Evolutionary conservation across 2,329 filamentous ascomycete species (phyloP).

Genomic region (Ambrosiella beaveri): DNA sequence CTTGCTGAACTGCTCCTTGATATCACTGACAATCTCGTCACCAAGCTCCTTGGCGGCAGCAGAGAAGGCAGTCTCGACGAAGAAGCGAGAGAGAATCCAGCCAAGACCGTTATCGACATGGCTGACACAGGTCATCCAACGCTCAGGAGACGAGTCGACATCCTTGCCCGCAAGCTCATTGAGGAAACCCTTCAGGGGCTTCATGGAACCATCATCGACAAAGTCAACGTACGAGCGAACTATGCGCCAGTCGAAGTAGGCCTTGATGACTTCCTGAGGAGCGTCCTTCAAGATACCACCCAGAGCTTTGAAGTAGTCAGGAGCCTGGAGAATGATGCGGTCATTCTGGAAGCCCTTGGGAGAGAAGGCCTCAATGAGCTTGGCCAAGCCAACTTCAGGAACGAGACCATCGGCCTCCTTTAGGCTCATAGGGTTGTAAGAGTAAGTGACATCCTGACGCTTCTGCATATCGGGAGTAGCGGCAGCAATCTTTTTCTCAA

Average conservation of each 20-base stretch:
- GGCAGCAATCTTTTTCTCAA: constrained; percentile 44
- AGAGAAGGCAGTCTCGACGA: constrained; percentile 50
- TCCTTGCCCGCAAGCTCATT: constrained; percentile 46
- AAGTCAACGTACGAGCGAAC: constrained; percentile 34
- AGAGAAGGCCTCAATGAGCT: constrained; percentile 32
- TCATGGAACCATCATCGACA: constrained; percentile 41
- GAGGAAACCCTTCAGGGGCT: constrained; percentile 40
- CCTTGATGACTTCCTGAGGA: constrained; percentile 36
- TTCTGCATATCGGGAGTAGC: constrained; percentile 41
- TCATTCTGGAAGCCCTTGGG: constrained; percentile 19
- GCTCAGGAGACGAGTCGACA: constrained; percentile 42
- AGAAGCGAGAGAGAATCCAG: constrained; percentile 57
- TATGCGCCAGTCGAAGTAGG: constrained; percentile 48
- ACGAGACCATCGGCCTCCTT: constrained; percentile 36
- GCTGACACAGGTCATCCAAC: constrained; percentile 47
- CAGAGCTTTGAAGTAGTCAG: constrained; percentile 41
- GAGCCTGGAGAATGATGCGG: constrained; percentile 40
- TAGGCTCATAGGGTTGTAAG: constrained; percentile 46
- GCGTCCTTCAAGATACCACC: constrained; percentile 37
- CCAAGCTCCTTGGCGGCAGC: constrained; percentile 48
- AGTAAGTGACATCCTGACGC: constrained; percentile 44
- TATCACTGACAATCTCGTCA: constrained; percentile 52
- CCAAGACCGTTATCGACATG: constrained; percentile 40
- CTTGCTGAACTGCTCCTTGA: constrained; percentile 47
- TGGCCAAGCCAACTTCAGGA: constrained; percentile 37